A percentile compares a stretch with the other conserved stretches of the same genome.
Evolutionary conservation across 306 rosid species (phyloP).

Genomic region (Prunus davidiana): DNA sequence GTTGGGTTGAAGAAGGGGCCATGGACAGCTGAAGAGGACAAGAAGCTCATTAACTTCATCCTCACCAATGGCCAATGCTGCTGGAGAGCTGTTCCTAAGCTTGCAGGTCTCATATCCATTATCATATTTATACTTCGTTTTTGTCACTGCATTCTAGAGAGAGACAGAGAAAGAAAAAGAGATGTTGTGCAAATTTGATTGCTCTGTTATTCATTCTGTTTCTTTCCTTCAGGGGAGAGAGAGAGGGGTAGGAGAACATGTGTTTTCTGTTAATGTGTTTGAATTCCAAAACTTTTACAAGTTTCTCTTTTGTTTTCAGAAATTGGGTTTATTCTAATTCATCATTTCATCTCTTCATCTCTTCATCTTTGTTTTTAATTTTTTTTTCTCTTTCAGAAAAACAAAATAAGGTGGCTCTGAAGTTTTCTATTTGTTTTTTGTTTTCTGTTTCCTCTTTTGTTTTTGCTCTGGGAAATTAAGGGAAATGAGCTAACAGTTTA

Average conservation of each 20-base stretch:
- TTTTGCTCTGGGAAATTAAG: not conserved
- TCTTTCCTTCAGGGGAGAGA: not conserved
- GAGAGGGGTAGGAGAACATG: not conserved
- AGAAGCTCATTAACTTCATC: constrained; percentile 81
- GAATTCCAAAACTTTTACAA: not conserved
- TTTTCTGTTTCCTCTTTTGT: not conserved
- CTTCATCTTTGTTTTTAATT: not conserved
- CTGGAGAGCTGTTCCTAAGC: constrained; percentile 97
- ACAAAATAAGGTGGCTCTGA: not conserved
- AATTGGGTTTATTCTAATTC: constrained; percentile 4
- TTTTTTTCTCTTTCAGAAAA: not conserved
- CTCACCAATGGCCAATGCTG: constrained; percentile 92
- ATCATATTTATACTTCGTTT: not conserved
- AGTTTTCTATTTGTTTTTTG: not conserved
- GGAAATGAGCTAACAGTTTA: too few species aligned
- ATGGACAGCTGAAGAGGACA: constrained; percentile 91
- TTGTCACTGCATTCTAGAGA: not conserved
- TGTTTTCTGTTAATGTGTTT: not conserved
- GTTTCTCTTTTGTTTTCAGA: not conserved
- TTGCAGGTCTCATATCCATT: constrained; percentile 55
- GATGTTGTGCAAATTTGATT: constrained; percentile 6
- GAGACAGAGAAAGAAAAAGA: not conserved
- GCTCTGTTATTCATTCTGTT: constrained; percentile 1
- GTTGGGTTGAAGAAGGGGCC: constrained; percentile 97
- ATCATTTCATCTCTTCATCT: not conserved